Evolutionary conservation across 768 basidiomycete species (phyloP).

Genomic region (Rhizopogon roseolus): DNA sequence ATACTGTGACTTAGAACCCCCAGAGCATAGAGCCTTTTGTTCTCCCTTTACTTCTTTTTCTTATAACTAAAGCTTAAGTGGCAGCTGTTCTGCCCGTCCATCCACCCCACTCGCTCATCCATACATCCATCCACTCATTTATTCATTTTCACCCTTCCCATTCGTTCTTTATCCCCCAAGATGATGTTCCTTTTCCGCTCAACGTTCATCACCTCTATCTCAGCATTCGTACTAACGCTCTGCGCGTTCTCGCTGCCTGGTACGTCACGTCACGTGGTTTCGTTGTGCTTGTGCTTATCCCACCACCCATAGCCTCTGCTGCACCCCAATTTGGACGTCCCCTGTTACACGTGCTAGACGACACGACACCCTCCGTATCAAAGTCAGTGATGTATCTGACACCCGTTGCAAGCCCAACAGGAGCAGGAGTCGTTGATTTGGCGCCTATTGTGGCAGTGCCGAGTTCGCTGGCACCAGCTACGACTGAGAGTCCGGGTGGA

Average conservation of each 20-base stretch:
- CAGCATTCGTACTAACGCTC: slow-evolving; percentile 7
- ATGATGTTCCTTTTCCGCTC: slow-evolving; percentile 19
- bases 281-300: too few relatives aligned
- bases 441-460: background rate
- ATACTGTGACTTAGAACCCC: slow-evolving; percentile 9
- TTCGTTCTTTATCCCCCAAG: too few relatives aligned
- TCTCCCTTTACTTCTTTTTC: background rate
- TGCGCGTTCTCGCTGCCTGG: slow-evolving; percentile 3
- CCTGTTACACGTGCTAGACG: slow-evolving; percentile 8
- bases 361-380: background rate
- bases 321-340: slow-evolving; percentile 17
- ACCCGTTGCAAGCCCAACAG: too few relatives aligned
- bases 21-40: background rate
- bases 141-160: background rate
- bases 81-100: background rate
- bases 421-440: too few relatives aligned
- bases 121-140: background rate
- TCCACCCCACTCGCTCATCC: background rate
- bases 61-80: background rate
- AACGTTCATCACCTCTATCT: slow-evolving; percentile 7
- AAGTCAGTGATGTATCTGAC: background rate
- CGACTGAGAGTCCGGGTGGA: background rate
- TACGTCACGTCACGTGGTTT: background rate
- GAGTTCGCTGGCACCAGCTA: background rate
- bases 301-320: slow-evolving; percentile 8